Percentiles rank a stretch among this genome's conserved stretches.
Evolutionary conservation across 2,329 filamentous ascomycete genomes (phyloP).

Genomic region (Aspergillus niger): DNA sequence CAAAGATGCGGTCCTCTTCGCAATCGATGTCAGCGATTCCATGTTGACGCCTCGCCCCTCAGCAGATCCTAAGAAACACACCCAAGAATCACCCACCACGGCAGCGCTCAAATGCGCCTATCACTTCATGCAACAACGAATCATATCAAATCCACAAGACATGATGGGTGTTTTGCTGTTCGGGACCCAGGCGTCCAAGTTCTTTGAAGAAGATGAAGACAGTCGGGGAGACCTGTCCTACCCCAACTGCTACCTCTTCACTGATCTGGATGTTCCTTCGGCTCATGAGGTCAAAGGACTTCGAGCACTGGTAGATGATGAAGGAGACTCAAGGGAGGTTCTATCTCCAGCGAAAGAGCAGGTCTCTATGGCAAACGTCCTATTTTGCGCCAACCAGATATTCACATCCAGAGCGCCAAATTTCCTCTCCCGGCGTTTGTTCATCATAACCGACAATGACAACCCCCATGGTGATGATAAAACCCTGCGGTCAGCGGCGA

Average conservation of each 20-base stretch:
- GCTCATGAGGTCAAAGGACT: constrained; percentile 83
- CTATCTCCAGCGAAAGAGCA: constrained; percentile 69
- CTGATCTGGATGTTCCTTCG: constrained; percentile 82
- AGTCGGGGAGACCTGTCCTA: constrained; percentile 65
- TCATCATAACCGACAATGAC: constrained; percentile 94
- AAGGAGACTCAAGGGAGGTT: constrained; percentile 68
- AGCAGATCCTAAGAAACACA: constrained; percentile 71
- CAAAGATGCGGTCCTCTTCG: constrained; percentile 98
- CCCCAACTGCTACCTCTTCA: constrained; percentile 89
- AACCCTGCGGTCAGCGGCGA: constrained; percentile 70
- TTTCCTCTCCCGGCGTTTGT: constrained; percentile 88
- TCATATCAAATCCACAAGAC: constrained; percentile 93
- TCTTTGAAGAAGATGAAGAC: constrained; percentile 66
- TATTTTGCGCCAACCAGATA: constrained; percentile 95
- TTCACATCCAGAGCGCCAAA: constrained; percentile 95
- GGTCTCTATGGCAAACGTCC: constrained; percentile 80
- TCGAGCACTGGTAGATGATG: constrained; percentile 74
- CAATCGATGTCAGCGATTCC: constrained; percentile 84
- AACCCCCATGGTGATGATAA: constrained; percentile 77
- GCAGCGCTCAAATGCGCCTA: constrained; percentile 94
- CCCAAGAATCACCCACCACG: constrained; percentile 73
- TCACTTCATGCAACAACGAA: constrained; percentile 94
- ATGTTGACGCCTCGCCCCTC: constrained; percentile 73
- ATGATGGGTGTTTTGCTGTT: constrained; percentile 97
- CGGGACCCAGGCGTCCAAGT: constrained; percentile 82